phyloP scores from a whole-genome alignment of 768 basidiomycete genomes.

The Cantharellus cinnabarinus region DNA sequence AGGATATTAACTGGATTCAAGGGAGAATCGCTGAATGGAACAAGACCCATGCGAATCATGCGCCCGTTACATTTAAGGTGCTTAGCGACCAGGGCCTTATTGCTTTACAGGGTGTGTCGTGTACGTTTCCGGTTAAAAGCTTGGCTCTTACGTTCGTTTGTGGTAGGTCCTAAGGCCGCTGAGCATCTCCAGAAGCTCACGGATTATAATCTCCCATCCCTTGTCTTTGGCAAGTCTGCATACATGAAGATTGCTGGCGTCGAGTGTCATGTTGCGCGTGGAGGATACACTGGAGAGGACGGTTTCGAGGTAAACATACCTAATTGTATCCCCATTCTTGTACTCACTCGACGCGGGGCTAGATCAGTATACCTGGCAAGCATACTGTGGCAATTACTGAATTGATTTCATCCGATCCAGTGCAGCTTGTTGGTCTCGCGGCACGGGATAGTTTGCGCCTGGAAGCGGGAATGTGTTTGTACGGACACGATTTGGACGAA shows the following conservation, averaged over 20 bases:
- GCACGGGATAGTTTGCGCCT: constrained; percentile 85
- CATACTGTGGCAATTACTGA: constrained; percentile 52
- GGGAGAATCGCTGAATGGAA: constrained; percentile 65
- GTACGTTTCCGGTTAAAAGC: not conserved
- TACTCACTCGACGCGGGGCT: not conserved
- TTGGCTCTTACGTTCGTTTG: not conserved
- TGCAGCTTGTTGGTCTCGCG: constrained; percentile 76
- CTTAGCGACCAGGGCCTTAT: constrained; percentile 73
- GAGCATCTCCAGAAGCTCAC: constrained; percentile 59
- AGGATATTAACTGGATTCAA: constrained; percentile 63
- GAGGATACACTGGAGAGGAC: constrained; percentile 97
- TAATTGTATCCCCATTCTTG: not conserved
- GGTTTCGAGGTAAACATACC: constrained; percentile 65
- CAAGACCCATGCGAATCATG: constrained; percentile 20
- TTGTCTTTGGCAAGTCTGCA: constrained; percentile 74
- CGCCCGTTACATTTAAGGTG: constrained; percentile 55
- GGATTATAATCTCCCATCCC: constrained; percentile 43
- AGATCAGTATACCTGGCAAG: constrained; percentile 79
- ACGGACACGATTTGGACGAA: constrained; percentile 88
- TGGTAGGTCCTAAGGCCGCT: constrained; percentile 58
- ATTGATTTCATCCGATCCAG: constrained; percentile 36
- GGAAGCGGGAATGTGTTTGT: constrained; percentile 93
- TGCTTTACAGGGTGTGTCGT: constrained; percentile 57
- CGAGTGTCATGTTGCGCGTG: constrained; percentile 73
- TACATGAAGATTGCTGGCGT: constrained; percentile 61